Conservation (phyloP, 148 eudicot genomes). For the Chenopodium album region DNA sequence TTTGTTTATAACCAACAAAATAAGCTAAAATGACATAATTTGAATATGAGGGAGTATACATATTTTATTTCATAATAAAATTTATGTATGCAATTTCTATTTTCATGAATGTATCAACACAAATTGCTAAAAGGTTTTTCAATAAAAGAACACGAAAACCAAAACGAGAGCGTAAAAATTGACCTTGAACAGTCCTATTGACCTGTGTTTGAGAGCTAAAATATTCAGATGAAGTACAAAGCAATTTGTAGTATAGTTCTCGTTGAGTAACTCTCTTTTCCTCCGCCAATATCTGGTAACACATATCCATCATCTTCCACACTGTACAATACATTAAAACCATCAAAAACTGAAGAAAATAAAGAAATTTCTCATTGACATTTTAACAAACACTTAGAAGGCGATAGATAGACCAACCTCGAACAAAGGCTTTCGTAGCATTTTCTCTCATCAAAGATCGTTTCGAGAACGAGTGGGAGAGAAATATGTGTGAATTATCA, state of each 20-base stretch:
- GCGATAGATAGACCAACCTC: slow-evolving; percentile 48
- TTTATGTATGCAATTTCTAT: too few species aligned
- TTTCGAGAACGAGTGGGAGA: slow-evolving; percentile 63
- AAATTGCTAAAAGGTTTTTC: too few species aligned
- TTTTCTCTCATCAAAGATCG: slow-evolving; percentile 70
- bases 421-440: slow-evolving; percentile 71
- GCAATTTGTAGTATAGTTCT: slow-evolving; percentile 80
- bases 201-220: slow-evolving; percentile 80
- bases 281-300: slow-evolving; percentile 68
- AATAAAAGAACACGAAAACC: background rate
- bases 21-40: background rate
- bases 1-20: too few species aligned
- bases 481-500: slow-evolving; percentile 67
- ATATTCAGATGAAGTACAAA: slow-evolving; percentile 78
- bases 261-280: slow-evolving; percentile 89
- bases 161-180: background rate
- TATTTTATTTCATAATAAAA: too few species aligned
- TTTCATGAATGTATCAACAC: too few species aligned
- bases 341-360: background rate
- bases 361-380: background rate
- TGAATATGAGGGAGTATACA: too few species aligned
- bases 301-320: slow-evolving; percentile 97
- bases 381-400: slow-evolving; percentile 19
- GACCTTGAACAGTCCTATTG: slow-evolving; percentile 88
- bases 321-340: slow-evolving; percentile 38